phyloP scores from a whole-genome alignment of 2,329 filamentous ascomycete genomes.

The Colletotrichum simmondsii region DNA sequence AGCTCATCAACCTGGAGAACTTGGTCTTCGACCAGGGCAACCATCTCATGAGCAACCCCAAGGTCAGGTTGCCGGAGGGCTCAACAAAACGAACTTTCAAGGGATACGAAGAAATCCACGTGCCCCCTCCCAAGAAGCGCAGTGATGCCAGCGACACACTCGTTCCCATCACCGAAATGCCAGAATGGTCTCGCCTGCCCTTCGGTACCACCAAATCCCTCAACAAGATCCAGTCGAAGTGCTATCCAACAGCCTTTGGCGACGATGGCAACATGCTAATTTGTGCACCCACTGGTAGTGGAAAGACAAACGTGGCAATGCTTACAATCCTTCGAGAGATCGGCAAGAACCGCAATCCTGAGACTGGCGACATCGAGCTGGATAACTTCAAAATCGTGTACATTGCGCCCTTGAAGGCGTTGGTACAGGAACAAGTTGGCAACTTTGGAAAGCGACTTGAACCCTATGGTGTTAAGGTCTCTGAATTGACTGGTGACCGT shows the following conservation, averaged over 20 bases:
- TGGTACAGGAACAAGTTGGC: constrained; percentile 97
- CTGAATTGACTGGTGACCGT: constrained; percentile 96
- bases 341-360: constrained; percentile 89
- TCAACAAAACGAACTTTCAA: constrained; percentile 97
- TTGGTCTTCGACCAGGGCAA: constrained; percentile 98
- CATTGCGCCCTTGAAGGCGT: constrained; percentile 93
- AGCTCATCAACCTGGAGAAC: constrained; percentile 93
- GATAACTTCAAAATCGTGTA: constrained; percentile 99
- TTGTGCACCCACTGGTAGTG: constrained; percentile 95
- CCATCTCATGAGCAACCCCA: constrained; percentile 99
- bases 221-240: constrained; percentile 96
- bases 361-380: constrained; percentile 93
- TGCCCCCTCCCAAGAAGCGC: constrained; percentile 90
- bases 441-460: constrained; percentile 95
- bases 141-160: constrained; percentile 82
- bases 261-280: constrained; percentile 98
- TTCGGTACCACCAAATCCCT: constrained; percentile 89
- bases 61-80: constrained; percentile 91
- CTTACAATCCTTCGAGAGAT: constrained; percentile 95
- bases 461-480: constrained; percentile 89
- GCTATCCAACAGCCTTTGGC: constrained; percentile 89
- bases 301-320: constrained; percentile 99
- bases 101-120: constrained; percentile 98
- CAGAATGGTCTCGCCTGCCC: constrained; percentile 88
- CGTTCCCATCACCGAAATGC: constrained; percentile 87